A percentile compares a stretch with the other conserved stretches of the same genome.
Evolutionary conservation across 2,329 filamentous ascomycete species (phyloP).

Genomic region (Paramyrothecium roridum): DNA sequence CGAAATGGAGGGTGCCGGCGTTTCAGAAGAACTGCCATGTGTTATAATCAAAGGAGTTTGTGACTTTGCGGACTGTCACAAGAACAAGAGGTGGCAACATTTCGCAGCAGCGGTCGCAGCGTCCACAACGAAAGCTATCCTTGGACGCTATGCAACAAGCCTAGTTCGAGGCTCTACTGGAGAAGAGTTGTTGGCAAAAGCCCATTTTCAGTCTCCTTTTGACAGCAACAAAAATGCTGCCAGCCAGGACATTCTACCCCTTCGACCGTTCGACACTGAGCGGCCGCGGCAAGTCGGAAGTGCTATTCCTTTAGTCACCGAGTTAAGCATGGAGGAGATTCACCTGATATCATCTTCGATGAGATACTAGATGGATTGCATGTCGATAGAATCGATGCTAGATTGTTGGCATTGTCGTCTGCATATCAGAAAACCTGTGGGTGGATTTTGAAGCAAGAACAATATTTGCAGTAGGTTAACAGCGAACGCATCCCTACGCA

Average conservation of each 20-base stretch:
- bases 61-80: constrained; percentile 34
- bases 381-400: too few species aligned
- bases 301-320: too few species aligned
- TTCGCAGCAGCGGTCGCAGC: constrained; percentile 29
- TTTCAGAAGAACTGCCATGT: constrained; percentile 16
- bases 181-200: too few species aligned
- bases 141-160: too few species aligned
- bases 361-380: too few species aligned
- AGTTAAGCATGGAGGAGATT: too few species aligned
- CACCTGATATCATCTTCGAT: too few species aligned
- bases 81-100: constrained; percentile 28
- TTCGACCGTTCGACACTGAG: too few species aligned
- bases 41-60: constrained; percentile 30
- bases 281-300: too few species aligned
- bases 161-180: too few species aligned
- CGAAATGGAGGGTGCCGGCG: constrained; percentile 22
- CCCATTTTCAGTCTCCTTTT: too few species aligned
- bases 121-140: constrained; percentile 12
- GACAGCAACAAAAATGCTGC: background rate
- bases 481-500: background rate
- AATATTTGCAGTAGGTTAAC: background rate
- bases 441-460: background rate
- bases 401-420: too few species aligned
- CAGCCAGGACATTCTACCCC: background rate
- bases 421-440: background rate